A percentile compares a stretch with the other conserved stretches of the same genome.
Conservation (phyloP, 148 eudicot species). For the Camellia granthamiana region DNA sequence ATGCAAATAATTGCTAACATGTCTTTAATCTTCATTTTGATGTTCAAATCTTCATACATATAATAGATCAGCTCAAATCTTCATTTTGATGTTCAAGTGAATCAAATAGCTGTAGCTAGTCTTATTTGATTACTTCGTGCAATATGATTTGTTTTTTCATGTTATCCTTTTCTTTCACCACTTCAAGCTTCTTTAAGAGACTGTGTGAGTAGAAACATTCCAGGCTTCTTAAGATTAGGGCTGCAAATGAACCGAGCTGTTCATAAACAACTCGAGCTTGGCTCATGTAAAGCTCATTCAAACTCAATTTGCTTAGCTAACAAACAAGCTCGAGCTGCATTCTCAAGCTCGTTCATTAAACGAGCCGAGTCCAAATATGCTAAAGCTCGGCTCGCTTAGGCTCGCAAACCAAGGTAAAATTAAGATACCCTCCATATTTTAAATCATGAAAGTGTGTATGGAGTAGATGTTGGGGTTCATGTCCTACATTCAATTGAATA, state of each 20-base stretch:
- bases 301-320: no score
- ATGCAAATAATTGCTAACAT: not conserved
- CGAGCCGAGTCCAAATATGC: no score
- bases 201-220: not conserved
- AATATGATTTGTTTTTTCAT: not conserved
- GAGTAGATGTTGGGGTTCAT: conserved; percentile 4
- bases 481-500: conserved; percentile 4
- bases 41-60: no score
- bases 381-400: no score
- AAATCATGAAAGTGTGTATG: not conserved
- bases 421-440: not conserved
- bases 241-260: no score
- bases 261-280: no score
- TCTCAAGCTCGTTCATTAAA: no score
- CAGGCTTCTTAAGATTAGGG: not conserved
- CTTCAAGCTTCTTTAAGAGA: conserved; percentile 8
- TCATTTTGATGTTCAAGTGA: not conserved
- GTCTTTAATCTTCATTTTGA: not conserved
- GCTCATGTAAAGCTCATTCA: no score
- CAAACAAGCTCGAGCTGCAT: no score
- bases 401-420: no score
- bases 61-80: no score
- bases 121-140: not conserved
- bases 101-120: not conserved
- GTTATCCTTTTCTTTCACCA: not conserved